These are phyloP conservation scores for Phyllosticta citriasiana DNA, from an alignment of 2,329 filamentous ascomycete species.

Conservation along the genomic window DNA sequence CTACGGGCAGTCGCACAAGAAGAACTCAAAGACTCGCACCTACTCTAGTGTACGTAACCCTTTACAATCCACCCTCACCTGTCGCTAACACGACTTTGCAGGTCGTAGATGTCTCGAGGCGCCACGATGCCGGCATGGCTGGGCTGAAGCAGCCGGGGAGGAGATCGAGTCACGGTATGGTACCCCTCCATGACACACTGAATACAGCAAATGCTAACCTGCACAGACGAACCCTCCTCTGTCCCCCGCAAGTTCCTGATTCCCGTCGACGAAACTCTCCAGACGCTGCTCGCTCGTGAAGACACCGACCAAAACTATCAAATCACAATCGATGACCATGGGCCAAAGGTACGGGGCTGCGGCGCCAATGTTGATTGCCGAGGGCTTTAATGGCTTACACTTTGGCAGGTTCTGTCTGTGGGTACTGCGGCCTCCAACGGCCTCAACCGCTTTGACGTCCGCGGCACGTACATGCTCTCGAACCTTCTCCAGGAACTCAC, in stretches of 20 bases:
- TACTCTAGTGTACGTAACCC: conserved; percentile 44
- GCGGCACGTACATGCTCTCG: conserved; percentile 94
- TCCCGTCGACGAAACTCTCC: conserved; percentile 73
- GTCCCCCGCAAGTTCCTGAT: conserved; percentile 73
- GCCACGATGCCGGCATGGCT: conserved; percentile 19
- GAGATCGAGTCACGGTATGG: conserved; percentile 28
- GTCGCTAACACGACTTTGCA: neutral
- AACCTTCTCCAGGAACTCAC: conserved; percentile 93
- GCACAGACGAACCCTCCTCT: conserved; percentile 61
- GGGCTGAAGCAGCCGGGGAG: conserved; percentile 22
- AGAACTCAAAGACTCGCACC: conserved; percentile 41
- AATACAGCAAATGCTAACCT: neutral
- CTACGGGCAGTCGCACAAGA: conserved; percentile 45
- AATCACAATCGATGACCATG: conserved; percentile 93
- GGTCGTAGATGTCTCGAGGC: conserved; percentile 13
- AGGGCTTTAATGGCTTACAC: neutral
- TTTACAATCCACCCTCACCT: neutral
- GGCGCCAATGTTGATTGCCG: neutral
- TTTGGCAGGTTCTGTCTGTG: conserved; percentile 59
- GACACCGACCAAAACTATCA: conserved; percentile 89
- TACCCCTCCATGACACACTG: neutral
- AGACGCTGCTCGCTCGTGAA: conserved; percentile 71
- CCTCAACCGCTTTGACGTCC: conserved; percentile 78
- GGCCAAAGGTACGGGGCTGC: conserved; percentile 60
- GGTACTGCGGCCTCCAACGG: conserved; percentile 80